Base-by-base conservation (phyloP, 2,329 filamentous ascomycete genomes). In the Diaporthe humulicola region DNA sequence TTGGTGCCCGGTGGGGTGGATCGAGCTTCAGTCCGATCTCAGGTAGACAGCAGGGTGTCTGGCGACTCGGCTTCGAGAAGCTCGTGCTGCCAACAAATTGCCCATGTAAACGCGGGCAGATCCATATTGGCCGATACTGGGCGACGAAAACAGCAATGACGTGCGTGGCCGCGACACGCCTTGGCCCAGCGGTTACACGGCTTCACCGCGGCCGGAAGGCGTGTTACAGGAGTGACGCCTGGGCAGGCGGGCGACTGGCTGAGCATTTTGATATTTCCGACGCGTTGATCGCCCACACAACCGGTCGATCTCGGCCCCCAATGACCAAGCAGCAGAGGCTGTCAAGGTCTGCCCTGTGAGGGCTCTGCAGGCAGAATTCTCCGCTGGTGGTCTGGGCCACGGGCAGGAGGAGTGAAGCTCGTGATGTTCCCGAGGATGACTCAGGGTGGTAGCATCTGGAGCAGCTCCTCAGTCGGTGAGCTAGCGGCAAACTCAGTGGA, bases 401-500 rank as follows among this genome's bases (percentile, higher is more conserved):
- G 22, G 64, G 12, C 15, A 54, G 45, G n/a, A 69, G n/a, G 33
- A 40, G 14, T 69, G 64, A 54, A 28, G 64, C 64, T 69, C 48
- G 64, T 69, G 64, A 69, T 69, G 45, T 54, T 54, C 48, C 45
- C n/a, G 48, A 28, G 45, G 64, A 54, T 69, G 64, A 69, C 48
- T 69, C 64, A 69, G 64, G 45, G n/a, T 54, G 33, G 64, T 69
- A n/a, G 22, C 48, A 69, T 69, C 64, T 67, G 64, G 64, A 30
- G 64, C 64, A 12, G 33, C 64, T 69, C 48, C 45, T 69, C 64
- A 69, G 64, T 69, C 64, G 64, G 64, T 69, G 64, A 69, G 36
- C 64, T 69, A 69, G 64, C 64, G 64, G 64, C 64, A 69, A 69
- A 69, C 64, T 69, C 64, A 69, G 48, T 69, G 45, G 64, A 69